Percentiles rank a stretch among this genome's conserved stretches.
Conservation (phyloP, 805 yeast species). For the Metschnikowia noctiluminum region DNA sequence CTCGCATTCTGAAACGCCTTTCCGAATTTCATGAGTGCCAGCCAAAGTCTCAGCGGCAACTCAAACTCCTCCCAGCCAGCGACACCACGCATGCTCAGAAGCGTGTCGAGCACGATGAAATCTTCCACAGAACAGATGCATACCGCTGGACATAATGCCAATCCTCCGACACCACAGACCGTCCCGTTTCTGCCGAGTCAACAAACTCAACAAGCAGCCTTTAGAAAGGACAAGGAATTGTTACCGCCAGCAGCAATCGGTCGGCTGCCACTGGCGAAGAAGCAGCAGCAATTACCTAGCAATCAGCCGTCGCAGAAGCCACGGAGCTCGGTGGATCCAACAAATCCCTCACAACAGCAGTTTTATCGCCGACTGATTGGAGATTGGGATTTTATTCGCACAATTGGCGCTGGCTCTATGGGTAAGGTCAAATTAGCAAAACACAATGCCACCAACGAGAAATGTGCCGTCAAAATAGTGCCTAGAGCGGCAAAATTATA, state of each 20-base stretch:
- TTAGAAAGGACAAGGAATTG: slow-evolving; percentile 1
- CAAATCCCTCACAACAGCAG: slow-evolving; percentile 31
- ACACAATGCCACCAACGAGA: slow-evolving; percentile 74
- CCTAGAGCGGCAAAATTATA: slow-evolving; percentile 82
- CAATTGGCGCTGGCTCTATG: slow-evolving; percentile 98
- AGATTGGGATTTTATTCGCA: slow-evolving; percentile 93
- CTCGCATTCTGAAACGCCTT: not conserved
- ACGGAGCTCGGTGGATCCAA: not conserved
- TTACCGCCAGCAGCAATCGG: slow-evolving; percentile 15
- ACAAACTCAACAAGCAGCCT: slow-evolving; percentile 1
- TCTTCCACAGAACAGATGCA: slow-evolving; percentile 3
- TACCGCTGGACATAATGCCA: not conserved
- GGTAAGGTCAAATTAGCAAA: slow-evolving; percentile 95
- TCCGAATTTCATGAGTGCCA: slow-evolving; percentile 1
- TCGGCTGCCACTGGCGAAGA: not conserved
- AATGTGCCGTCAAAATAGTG: slow-evolving; percentile 90
- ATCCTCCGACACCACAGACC: not conserved
- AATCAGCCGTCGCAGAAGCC: not conserved
- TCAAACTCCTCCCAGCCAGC: slow-evolving; percentile 43
- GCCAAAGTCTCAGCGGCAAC: not conserved
- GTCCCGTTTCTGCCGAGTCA: not conserved
- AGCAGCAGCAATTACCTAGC: not conserved
- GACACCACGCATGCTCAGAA: slow-evolving; percentile 67
- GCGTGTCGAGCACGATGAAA: slow-evolving; percentile 28
- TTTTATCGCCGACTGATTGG: slow-evolving; percentile 89